Conservation (phyloP, 768 basidiomycete species). For the Trametes cubensis region DNA sequence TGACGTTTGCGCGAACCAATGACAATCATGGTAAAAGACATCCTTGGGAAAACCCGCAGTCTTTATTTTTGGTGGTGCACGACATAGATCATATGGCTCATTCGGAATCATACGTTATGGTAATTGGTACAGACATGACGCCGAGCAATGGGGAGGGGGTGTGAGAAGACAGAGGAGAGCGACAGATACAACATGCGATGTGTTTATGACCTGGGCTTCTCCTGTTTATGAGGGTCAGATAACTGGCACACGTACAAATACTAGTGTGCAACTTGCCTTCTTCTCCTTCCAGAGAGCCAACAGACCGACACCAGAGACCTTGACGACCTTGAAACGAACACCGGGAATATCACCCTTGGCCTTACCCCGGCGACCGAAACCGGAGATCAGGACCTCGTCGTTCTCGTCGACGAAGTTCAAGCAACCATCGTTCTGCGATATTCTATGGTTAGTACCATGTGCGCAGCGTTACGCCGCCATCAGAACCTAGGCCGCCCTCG, state of each 20-base stretch:
- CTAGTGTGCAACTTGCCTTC: slow-evolving; percentile 63
- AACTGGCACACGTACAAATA: background rate
- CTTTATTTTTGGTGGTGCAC: slow-evolving; percentile 11
- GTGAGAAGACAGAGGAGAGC: slow-evolving; percentile 14
- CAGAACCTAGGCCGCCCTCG: slow-evolving; percentile 17
- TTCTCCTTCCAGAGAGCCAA: slow-evolving; percentile 99
- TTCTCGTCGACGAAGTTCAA: slow-evolving; percentile 99
- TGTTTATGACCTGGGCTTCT: slow-evolving; percentile 43
- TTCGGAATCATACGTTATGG: slow-evolving; percentile 23
- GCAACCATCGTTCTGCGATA: slow-evolving; percentile 86
- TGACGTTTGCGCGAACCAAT: background rate
- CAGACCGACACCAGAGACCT: slow-evolving; percentile 99
- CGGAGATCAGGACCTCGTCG: slow-evolving; percentile 99
- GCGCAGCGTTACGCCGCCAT: slow-evolving; percentile 3
- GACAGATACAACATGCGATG: slow-evolving; percentile 15
- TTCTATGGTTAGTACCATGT: slow-evolving; percentile 7
- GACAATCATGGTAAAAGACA: slow-evolving; percentile 1
- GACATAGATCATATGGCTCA: slow-evolving; percentile 26
- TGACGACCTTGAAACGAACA: slow-evolving; percentile 99
- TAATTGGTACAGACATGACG: slow-evolving; percentile 25
- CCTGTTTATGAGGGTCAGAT: slow-evolving; percentile 28
- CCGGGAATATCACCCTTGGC: slow-evolving; percentile 99
- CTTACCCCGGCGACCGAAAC: slow-evolving; percentile 99
- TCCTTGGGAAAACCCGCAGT: slow-evolving; percentile 3
- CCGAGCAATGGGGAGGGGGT: slow-evolving; percentile 4